phyloP scores from a whole-genome alignment of 2,329 filamentous ascomycete genomes.

The Fusarium subtropicale region DNA sequence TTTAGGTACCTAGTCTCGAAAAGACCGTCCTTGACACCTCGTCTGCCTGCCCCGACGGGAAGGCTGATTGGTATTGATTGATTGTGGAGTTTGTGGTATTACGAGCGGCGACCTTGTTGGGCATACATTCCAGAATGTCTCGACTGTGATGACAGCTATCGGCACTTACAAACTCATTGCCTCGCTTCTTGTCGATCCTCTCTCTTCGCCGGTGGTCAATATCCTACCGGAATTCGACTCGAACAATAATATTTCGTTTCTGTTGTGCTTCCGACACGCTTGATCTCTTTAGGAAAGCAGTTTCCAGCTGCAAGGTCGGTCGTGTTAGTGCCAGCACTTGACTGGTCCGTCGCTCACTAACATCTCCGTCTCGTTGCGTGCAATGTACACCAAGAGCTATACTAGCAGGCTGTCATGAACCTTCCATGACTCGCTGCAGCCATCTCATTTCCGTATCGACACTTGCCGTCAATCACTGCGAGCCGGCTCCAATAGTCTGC shows the following conservation, averaged over 20 bases:
- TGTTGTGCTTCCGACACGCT: neutral
- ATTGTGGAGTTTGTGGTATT: conserved; percentile 31
- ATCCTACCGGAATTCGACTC: neutral
- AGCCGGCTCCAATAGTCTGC: conserved; percentile 33
- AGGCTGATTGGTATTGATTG: conserved; percentile 20
- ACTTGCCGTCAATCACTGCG: conserved; percentile 19
- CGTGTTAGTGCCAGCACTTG: conserved; percentile 34
- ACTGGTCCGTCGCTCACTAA: conserved; percentile 35
- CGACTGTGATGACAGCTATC: neutral
- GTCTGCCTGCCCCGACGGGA: conserved; percentile 11
- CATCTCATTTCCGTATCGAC: conserved; percentile 40
- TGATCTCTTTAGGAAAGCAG: conserved; percentile 5
- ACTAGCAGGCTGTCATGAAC: conserved; percentile 33
- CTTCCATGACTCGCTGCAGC: conserved; percentile 38
- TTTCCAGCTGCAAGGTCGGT: conserved; percentile 12
- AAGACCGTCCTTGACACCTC: conserved; percentile 2
- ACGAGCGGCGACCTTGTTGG: conserved; percentile 13
- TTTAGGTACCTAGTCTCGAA: neutral
- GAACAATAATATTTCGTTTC: neutral
- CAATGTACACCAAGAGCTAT: conserved; percentile 28
- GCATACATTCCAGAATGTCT: conserved; percentile 26
- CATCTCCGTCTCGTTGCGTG: conserved; percentile 24
- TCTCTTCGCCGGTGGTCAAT: conserved; percentile 3
- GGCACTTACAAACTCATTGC: neutral
- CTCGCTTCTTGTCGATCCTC: conserved; percentile 35